Percentiles rank a stretch among this genome's conserved stretches.
phyloP scores from a whole-genome alignment of 768 basidiomycete species.

The Lactarius deliciosus region DNA sequence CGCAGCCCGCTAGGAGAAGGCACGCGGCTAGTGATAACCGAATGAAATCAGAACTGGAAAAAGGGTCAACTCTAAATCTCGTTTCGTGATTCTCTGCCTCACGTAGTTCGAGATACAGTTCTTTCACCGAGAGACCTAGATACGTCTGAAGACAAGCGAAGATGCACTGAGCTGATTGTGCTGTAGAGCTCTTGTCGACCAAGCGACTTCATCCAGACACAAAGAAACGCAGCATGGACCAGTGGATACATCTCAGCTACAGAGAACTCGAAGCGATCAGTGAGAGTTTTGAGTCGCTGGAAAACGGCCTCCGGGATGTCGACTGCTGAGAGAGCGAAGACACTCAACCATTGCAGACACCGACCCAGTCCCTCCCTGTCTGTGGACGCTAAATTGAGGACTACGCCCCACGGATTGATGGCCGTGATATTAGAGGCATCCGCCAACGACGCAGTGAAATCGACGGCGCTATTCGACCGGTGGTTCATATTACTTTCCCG shows the following conservation, averaged over 20 bases:
- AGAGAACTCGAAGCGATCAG: constrained; percentile 40
- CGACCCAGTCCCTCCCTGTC: constrained; percentile 45
- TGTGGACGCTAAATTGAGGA: constrained; percentile 45
- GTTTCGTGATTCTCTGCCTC: background rate
- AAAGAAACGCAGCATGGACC: constrained; percentile 51
- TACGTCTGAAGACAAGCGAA: constrained; percentile 44
- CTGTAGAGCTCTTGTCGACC: constrained; percentile 59
- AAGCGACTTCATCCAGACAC: constrained; percentile 60
- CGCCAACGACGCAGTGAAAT: constrained; percentile 35
- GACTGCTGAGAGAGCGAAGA: constrained; percentile 63
- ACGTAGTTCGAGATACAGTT: constrained; percentile 23
- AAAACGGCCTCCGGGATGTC: constrained; percentile 57
- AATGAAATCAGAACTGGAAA: constrained; percentile 49
- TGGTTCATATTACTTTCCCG: constrained; percentile 48
- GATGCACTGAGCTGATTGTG: constrained; percentile 50
- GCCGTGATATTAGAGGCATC: constrained; percentile 35
- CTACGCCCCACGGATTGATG: constrained; percentile 56
- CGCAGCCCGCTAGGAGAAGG: constrained; percentile 66
- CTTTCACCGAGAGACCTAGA: constrained; percentile 38
- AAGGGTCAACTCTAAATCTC: constrained; percentile 4
- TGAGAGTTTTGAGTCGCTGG: constrained; percentile 45
- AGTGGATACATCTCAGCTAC: constrained; percentile 51
- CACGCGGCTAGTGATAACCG: constrained; percentile 60
- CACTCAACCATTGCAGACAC: constrained; percentile 57
- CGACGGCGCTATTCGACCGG: constrained; percentile 41